Evolutionary conservation across 371 early-diverging fungal species (phyloP), one percentile per base, ranked within the genome.

Genomic region (Mucor mucedo): DNA sequence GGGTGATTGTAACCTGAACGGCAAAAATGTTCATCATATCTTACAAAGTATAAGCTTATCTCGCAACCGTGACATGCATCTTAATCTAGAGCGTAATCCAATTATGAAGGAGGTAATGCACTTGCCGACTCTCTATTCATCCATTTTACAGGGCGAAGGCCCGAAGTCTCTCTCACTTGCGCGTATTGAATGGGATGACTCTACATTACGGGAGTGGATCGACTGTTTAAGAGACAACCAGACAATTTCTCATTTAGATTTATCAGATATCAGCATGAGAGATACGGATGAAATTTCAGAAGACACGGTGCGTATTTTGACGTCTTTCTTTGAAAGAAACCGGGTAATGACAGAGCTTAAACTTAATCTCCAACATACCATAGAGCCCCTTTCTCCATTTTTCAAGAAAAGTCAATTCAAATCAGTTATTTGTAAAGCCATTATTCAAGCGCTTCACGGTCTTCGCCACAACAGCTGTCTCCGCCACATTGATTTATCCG

Each of bases 151-250:
- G 39, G 63, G 72, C 4, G 70, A 73, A 41, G 78, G 78, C 1
- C 80, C 80, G 10, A 50, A 41, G 0, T 76, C 74, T 0, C 27
- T 80, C n/a, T 71, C 77, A 6, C 50, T 80, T 28, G 69, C 72
- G 8, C 55, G 63, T 10, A 62, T 65, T 9, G 78, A 80, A 52
- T 80, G 80, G 80, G 80, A 80, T 38, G 80, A 80, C 28, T 61
- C 59, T 14, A 68, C 73, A 0, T 41, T 80, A 11, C 70, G 76
- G 27, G 80, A 80, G 54, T 62, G 77, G 11, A 68, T 80, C 30
- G 78, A 77, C 45, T 73, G 72, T 27, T 10, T 80, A 21, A 62
- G 74, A 9, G 73, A 77, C 42, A 80, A 80, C 38, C 65, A 58
- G 4, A 70, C 52, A 2, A 27, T 80, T 16, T 41, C 47, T 1